These are phyloP conservation scores for Lithocarpus polystachyus DNA, from an alignment of 306 rosid genomes.

Conservation along the genomic window DNA sequence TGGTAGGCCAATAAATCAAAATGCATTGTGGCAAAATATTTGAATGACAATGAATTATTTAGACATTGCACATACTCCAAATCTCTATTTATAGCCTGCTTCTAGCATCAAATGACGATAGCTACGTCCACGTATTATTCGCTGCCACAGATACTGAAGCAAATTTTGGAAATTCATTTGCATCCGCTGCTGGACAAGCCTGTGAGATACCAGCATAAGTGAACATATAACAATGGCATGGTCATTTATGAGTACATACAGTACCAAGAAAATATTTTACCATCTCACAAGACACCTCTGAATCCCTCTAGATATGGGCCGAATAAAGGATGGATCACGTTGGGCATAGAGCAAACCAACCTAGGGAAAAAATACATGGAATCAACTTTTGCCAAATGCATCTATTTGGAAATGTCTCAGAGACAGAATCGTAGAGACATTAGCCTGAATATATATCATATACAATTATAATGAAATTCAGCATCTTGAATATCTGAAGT, in stretches of 20 bases:
- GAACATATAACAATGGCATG: neutral
- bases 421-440: neutral
- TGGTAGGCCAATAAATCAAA: neutral
- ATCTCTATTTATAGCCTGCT: constrained; percentile 62
- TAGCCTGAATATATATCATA: neutral
- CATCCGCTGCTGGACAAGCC: constrained; percentile 88
- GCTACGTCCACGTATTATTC: constrained; percentile 77
- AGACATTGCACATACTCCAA: constrained; percentile 34
- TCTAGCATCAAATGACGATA: constrained; percentile 93
- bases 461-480: neutral
- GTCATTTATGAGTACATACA: neutral
- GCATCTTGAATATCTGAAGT: neutral
- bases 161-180: constrained; percentile 42
- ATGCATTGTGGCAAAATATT: neutral
- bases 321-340: constrained; percentile 84
- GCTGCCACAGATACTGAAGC: constrained; percentile 69
- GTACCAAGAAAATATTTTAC: constrained; percentile 42
- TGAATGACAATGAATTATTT: constrained; percentile 1
- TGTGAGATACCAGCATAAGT: constrained; percentile 25
- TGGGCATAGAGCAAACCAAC: constrained; percentile 88
- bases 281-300: constrained; percentile 94
- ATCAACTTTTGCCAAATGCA: neutral
- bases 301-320: constrained; percentile 85
- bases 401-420: neutral
- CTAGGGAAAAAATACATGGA: constrained; percentile 30